Evolutionary conservation across 257 asterid species (phyloP), one percentile per base, ranked within the genome.

Genomic region (Petunia axillaris): DNA sequence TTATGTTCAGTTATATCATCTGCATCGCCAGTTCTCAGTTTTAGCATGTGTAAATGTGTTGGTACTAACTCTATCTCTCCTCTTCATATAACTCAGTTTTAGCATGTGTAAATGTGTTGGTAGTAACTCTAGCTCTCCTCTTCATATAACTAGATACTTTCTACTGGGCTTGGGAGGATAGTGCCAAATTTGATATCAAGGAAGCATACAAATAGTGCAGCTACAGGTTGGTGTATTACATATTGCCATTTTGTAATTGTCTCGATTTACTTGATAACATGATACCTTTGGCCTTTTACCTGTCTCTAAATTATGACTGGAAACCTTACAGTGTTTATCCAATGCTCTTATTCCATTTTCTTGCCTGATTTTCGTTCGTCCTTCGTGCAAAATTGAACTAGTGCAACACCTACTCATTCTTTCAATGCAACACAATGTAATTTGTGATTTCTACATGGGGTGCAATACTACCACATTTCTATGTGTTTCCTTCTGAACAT

Each of bases 121-220:
- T 80, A 64, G 37, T 80, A 78, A 88, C 62, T 73, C 64, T 80
- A 53, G 41, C 41, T 63, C 46, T 14, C 16, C 54, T 63, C 64
- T 81, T 36, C 82, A 40, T 79, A 66, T 83, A 77, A 60, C 63
- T 87, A 95, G 98, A 87, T 95, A 75, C 97, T 95, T 81, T 95
- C 98, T 46, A 93, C 98, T 76, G 99, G 97, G 74, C 97, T 95
- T 84, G 99, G 98, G 79, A 91, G 99, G 90, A 95, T 95, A 85
- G 97, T 95, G 77, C 99, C 99, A 40, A 95, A 95, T 83, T 83
- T 95, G 91, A 95, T 95, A 87, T 95, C 98, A 78, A 91, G 99
- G 87, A 95, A 95, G 88, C 99, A 95, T 84, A 95, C 99, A 11
- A 95, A 95, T 81, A 93, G 97, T 84, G 98, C 98, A 14, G 97